Base-by-base conservation (phyloP, 2,329 filamentous ascomycete species). In the Colletotrichum magnum region DNA sequence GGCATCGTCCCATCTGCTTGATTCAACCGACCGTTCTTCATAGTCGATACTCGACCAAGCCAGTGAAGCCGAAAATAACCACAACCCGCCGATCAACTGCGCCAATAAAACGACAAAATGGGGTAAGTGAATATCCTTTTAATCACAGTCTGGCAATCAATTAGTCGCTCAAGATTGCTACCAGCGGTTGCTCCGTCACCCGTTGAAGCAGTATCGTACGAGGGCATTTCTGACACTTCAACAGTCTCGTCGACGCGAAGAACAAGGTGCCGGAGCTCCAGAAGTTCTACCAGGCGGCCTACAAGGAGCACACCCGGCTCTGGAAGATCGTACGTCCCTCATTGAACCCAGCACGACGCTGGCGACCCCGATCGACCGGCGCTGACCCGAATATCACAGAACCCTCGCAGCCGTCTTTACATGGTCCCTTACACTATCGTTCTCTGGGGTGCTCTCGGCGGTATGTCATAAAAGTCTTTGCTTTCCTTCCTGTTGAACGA, bases 241-340 rank as follows among this genome's bases (percentile, higher is more conserved):
- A 66, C 75, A 88, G 88, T 78, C 77, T 91, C 79, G 74, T 94
- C 84, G 85, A 93, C 88, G 90, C 91, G 81, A 87, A 88, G 80
- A 95, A 95, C 89, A 88, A 87, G 77, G 93, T 95, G 77, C 92
- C 92, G 66, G 77, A 92, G 79, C 87, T 92, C 84, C 93, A 95
- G 87, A 87, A 88, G 78, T 83, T 89, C 75, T 94, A 93, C 86
- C 93, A 94, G 85, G 84, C 87, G 73, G 90, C 93, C 75, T 92
- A 92, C 82, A 89, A 88, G 77, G 82, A 85, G 72, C 88, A 91
- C 80, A 85, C 90, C 74, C 90, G 93, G 77, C 82, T 93, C 80
- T 95, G 93, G 93, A 85, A 88, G 82, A 94, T 94, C 83, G 93
- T 95, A 87, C 80, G 91, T 86, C 50, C 48, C 66, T 36, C 60